Percentiles rank a stretch among this genome's conserved stretches.
Conservation (phyloP, 352 stramenopile species). For the Phytophthora pseudosyringae region DNA sequence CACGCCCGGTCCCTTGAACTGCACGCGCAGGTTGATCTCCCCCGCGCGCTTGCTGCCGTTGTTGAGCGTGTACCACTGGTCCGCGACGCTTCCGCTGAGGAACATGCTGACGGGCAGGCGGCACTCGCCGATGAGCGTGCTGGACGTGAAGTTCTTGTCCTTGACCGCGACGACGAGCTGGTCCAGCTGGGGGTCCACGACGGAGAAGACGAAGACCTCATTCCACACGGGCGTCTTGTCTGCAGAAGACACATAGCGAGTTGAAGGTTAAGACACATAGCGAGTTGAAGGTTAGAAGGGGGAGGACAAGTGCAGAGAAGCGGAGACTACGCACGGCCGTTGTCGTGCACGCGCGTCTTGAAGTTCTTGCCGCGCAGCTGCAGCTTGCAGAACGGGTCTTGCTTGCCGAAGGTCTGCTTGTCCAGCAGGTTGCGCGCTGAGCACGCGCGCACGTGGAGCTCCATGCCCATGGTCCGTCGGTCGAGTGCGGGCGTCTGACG, state of each 20-base stretch:
- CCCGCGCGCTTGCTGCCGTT: conserved; percentile 62
- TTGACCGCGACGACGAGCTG: conserved; percentile 81
- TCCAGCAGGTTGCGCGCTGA: conserved; percentile 81
- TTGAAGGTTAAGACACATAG: neutral
- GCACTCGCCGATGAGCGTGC: conserved; percentile 76
- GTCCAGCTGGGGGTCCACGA: conserved; percentile 76
- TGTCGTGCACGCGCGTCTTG: conserved; percentile 86
- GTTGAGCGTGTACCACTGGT: conserved; percentile 87
- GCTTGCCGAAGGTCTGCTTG: conserved; percentile 87
- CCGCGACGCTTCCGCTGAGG: conserved; percentile 60
- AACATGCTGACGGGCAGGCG: conserved; percentile 82
- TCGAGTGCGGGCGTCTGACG: conserved; percentile 2
- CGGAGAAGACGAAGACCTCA: conserved; percentile 81
- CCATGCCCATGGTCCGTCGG: conserved; percentile 40
- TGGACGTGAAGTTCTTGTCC: conserved; percentile 87
- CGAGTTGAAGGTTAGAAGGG: neutral
- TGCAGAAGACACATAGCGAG: conserved; percentile 9
- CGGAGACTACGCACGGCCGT: conserved; percentile 56
- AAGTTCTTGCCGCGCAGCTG: conserved; percentile 62
- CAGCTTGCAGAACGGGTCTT: conserved; percentile 86
- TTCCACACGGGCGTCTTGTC: conserved; percentile 83
- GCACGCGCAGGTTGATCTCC: conserved; percentile 85
- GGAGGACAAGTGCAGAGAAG: neutral
- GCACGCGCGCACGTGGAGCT: conserved; percentile 82
- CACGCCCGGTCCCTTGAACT: conserved; percentile 52